A percentile compares a stretch with the other conserved stretches of the same genome.
These are phyloP conservation scores for Anthracocystis panici-leucophaei DNA, from an alignment of 1,284 basidiomycete genomes.

Conservation along the genomic window DNA sequence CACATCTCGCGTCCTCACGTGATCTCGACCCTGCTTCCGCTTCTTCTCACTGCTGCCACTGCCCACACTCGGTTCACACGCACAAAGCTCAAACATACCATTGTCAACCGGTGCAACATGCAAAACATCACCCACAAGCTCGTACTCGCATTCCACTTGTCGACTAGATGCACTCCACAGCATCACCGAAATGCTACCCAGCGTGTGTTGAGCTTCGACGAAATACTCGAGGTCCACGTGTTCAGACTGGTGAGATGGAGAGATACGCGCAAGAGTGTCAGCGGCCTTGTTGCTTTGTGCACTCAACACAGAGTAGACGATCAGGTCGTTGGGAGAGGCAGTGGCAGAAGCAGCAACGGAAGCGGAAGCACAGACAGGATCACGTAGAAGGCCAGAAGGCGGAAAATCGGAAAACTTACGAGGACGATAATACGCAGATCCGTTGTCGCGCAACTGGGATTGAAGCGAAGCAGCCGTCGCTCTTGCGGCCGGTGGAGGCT, in stretches of 20 bases:
- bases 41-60: slow-evolving; percentile 8
- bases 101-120: slow-evolving; percentile 8
- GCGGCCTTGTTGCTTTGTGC: slow-evolving; percentile 19
- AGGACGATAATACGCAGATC: slow-evolving; percentile 11
- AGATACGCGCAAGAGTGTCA: slow-evolving; percentile 18
- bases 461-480: slow-evolving; percentile 25
- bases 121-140: slow-evolving; percentile 15
- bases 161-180: slow-evolving; percentile 15
- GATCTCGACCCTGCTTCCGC: slow-evolving; percentile 19
- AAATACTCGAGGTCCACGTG: slow-evolving; percentile 35
- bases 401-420: slow-evolving; percentile 29
- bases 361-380: slow-evolving; percentile 11
- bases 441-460: slow-evolving; percentile 14
- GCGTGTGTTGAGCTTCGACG: slow-evolving; percentile 44
- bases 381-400: slow-evolving; percentile 1
- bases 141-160: slow-evolving; percentile 15
- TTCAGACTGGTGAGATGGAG: slow-evolving; percentile 23
- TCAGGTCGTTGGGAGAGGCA: slow-evolving; percentile 11
- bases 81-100: not conserved
- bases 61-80: slow-evolving; percentile 8
- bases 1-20: slow-evolving; percentile 11
- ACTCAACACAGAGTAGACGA: slow-evolving; percentile 11
- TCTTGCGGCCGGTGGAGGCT: slow-evolving; percentile 8
- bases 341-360: slow-evolving; percentile 12
- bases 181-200: slow-evolving; percentile 40